Base-by-base conservation (phyloP, 2,329 filamentous ascomycete genomes). In the Alternaria tenuissima region DNA sequence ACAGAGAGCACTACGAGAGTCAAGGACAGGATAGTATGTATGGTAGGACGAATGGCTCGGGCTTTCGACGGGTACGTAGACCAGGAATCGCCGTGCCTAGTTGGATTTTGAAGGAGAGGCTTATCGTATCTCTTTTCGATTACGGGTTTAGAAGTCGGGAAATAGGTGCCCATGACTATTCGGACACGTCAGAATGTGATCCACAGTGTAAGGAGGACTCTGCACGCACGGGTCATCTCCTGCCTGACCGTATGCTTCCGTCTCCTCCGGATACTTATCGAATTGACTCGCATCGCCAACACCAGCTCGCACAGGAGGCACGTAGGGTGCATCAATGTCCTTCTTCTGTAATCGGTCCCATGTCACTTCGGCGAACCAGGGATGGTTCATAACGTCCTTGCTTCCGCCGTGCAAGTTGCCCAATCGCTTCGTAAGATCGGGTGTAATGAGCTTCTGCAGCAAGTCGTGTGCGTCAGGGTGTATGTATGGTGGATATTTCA, bases 291-390 rank as follows among this genome's bases (percentile, higher is more conserved):
- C 93, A 81, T 99, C 95, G 60, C 95, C 95, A 30, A 93, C 90
- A 42, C 95, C 95, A 42, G 93, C 94, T 78, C 95, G 91, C 63
- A 99, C 94, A 0, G 95, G 95, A 16, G 95, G 95, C 56, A 97
- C 95, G 77, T 99, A 99, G 5, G 95, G 95, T 38, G 95, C 95
- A 80, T 99, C 95, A 63, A 99, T 99, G 73, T 99, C 95, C 81
- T 97, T 98, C 78, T 93, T 91, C 38, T 91, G 89, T 70, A 99
- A 82, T 64, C 95, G 86, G 74, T 99, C 95, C 95, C 95, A 99
- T 3, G 95, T 98, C 52, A 99, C 95, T 81, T 99, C 95, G 7
- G 92, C 87, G 76, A 99, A 99, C 95, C 95, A 99, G 1, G 91
- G 86, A 75, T 99, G 95, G 69, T 89, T 91, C 87, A 97, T 98